These are phyloP conservation scores for Camellia lanceoleosa DNA, from an alignment of 148 eudicot species.

Conservation along the genomic window DNA sequence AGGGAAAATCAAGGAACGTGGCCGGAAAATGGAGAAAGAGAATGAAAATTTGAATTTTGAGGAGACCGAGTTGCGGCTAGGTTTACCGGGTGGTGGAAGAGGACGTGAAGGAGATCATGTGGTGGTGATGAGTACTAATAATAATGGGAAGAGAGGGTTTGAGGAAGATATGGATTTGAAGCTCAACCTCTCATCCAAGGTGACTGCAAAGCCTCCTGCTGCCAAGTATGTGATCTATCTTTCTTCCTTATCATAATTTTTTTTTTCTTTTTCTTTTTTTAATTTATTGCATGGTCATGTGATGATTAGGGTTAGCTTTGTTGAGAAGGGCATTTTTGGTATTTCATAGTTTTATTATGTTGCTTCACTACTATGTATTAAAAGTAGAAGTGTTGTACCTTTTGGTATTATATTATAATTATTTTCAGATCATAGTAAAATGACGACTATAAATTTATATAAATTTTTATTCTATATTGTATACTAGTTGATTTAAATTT, in stretches of 20 bases:
- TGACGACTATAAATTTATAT: too few relatives aligned
- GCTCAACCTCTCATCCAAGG: slow-evolving; percentile 38
- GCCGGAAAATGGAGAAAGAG: slow-evolving; percentile 14
- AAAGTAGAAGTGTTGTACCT: too few relatives aligned
- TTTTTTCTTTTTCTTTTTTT: background rate
- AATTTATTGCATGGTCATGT: too few relatives aligned
- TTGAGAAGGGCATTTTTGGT: too few relatives aligned
- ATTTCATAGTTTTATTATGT: too few relatives aligned
- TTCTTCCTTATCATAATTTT: background rate
- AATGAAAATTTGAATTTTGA: slow-evolving; percentile 24
- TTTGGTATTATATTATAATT: too few relatives aligned
- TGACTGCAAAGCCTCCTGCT: slow-evolving; percentile 40
- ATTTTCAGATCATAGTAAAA: too few relatives aligned
- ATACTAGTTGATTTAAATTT: too few relatives aligned
- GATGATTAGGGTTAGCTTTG: background rate
- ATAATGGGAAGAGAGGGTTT: slow-evolving; percentile 49
- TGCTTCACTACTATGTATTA: too few relatives aligned
- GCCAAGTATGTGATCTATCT: slow-evolving; percentile 38
- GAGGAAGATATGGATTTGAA: slow-evolving; percentile 46
- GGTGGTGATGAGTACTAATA: slow-evolving; percentile 12
- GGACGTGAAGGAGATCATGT: background rate
- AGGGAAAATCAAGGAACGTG: background rate
- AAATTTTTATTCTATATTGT: too few relatives aligned
- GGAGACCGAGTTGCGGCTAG: slow-evolving; percentile 58
- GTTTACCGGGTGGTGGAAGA: slow-evolving; percentile 38